phyloP scores from a whole-genome alignment of 805 yeast species.

The Torulaspora delbrueckii region DNA sequence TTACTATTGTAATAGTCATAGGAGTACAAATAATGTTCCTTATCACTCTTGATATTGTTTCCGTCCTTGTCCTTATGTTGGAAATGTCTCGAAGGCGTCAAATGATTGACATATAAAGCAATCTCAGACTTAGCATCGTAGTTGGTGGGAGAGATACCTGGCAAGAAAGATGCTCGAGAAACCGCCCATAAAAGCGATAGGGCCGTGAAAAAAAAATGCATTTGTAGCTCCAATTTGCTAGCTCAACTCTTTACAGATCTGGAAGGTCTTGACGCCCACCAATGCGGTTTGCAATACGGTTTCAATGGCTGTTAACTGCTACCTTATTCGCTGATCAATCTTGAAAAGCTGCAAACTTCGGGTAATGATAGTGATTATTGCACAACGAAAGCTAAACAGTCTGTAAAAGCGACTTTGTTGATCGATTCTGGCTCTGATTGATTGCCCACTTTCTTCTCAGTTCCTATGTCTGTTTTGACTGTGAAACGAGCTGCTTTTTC shows the following conservation, averaged over 20 bases:
- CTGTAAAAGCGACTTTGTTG: too few species aligned
- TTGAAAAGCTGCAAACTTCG: not conserved
- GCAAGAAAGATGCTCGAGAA: conserved; percentile 68
- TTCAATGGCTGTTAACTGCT: not conserved
- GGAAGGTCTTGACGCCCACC: not conserved
- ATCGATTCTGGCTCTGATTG: too few species aligned
- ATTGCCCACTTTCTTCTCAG: too few species aligned
- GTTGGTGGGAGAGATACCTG: conserved; percentile 94
- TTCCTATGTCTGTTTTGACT: too few species aligned
- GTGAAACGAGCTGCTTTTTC: too few species aligned
- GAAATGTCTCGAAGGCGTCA: conserved; percentile 65
- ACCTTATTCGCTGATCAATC: not conserved
- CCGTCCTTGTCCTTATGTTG: conserved; percentile 39
- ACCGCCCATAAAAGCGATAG: conserved; percentile 9
- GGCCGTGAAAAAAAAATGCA: conserved; percentile 3
- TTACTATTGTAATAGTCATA: conserved; percentile 79
- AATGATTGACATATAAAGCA: conserved; percentile 80
- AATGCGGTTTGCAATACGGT: not conserved
- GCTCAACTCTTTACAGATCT: not conserved
- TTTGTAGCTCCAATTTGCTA: not conserved
- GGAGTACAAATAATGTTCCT: conserved; percentile 58
- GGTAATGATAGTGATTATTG: not conserved
- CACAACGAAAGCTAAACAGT: too few species aligned
- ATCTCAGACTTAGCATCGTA: conserved; percentile 68
- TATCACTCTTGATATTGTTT: conserved; percentile 38